These are phyloP conservation scores for Kodamaea jinghongensis DNA, from an alignment of 805 yeast species.

Conservation along the genomic window DNA sequence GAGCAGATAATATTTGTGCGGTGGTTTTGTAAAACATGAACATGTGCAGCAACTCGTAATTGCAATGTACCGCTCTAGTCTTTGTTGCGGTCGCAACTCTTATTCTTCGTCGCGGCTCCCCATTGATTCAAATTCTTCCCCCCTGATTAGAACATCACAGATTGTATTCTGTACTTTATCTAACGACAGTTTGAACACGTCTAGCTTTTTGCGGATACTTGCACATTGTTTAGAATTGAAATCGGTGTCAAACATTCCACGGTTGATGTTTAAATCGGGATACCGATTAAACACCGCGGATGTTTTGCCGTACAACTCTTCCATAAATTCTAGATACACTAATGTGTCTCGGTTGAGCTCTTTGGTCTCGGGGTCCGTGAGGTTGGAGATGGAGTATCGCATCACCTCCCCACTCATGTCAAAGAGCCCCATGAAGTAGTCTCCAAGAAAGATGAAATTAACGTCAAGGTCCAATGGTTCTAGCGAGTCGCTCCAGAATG, in stretches of 20 bases:
- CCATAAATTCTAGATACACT: constrained; percentile 17
- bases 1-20: no score
- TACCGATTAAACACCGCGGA: constrained; percentile 13
- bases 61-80: no score
- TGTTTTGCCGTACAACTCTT: constrained; percentile 13
- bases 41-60: no score
- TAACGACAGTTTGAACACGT: constrained; percentile 22
- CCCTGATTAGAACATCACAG: constrained; percentile 21
- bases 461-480: neutral
- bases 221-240: constrained; percentile 12
- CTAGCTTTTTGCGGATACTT: constrained; percentile 19
- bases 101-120: no score
- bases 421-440: constrained; percentile 39
- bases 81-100: no score
- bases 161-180: constrained; percentile 22
- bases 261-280: constrained; percentile 17
- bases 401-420: constrained; percentile 43
- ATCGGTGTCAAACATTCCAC: constrained; percentile 17
- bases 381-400: constrained; percentile 35
- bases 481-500: neutral
- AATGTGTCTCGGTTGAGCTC: constrained; percentile 11
- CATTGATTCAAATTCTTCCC: constrained; percentile 13
- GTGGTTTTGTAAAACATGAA: no score
- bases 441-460: constrained; percentile 19
- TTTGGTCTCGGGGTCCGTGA: constrained; percentile 13